Percentiles rank a stretch among this genome's conserved stretches.
phyloP scores from a whole-genome alignment of 805 yeast genomes.

The Ogataea henricii region DNA sequence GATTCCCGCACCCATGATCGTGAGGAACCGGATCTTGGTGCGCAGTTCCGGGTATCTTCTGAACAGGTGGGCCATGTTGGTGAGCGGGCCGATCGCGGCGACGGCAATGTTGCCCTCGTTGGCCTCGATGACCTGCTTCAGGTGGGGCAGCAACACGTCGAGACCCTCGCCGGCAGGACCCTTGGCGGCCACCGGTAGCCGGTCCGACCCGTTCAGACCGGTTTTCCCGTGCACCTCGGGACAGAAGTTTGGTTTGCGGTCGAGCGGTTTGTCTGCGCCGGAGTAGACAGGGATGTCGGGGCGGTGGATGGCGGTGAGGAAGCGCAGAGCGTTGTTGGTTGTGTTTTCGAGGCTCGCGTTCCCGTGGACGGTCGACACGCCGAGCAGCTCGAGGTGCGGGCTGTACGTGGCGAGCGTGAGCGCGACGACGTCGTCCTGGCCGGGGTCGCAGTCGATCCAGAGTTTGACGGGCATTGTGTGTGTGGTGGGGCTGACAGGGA shows the following conservation, averaged over 20 bases:
- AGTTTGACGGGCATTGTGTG: conserved; percentile 49
- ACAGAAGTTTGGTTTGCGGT: conserved; percentile 51
- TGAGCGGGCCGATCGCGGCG: conserved; percentile 77
- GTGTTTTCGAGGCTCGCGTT: conserved; percentile 66
- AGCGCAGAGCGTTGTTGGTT: conserved; percentile 65
- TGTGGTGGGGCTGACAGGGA: no score
- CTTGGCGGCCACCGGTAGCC: conserved; percentile 53
- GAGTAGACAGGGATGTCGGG: conserved; percentile 63
- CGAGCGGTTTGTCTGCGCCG: conserved; percentile 64
- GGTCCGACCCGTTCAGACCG: conserved; percentile 75
- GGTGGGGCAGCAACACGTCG: conserved; percentile 28
- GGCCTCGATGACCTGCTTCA: conserved; percentile 25
- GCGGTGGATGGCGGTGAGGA: conserved; percentile 59
- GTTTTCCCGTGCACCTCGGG: conserved; percentile 69
- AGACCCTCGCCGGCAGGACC: conserved; percentile 12
- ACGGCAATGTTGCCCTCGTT: conserved; percentile 54
- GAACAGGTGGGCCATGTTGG: conserved; percentile 66
- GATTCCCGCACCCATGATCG: conserved; percentile 79
- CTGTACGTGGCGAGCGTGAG: conserved; percentile 61
- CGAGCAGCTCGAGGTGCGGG: conserved; percentile 59
- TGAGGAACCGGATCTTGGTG: conserved; percentile 49
- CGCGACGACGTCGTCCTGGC: conserved; percentile 86
- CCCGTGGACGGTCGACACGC: conserved; percentile 78
- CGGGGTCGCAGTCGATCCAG: conserved; percentile 93
- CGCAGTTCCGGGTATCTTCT: conserved; percentile 54